Base-by-base conservation (phyloP, 345 rosid species). In the Eucalyptus brandiana region DNA sequence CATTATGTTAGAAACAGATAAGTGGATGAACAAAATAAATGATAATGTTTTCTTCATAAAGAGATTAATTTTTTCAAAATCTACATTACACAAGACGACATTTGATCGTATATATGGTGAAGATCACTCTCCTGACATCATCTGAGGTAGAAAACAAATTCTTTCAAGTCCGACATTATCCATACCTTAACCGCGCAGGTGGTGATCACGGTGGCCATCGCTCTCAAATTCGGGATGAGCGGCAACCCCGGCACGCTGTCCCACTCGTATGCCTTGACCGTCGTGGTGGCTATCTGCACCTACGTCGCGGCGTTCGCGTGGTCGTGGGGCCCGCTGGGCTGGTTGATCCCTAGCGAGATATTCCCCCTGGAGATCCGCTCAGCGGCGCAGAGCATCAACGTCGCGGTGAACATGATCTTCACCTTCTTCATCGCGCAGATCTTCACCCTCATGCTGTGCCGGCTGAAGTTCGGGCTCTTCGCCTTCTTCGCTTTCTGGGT, bases 271-370 rank as follows among this genome's bases (percentile, higher is more conserved):
- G 94, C 94, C 9, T 32, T 37, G 26, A 24, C 65, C 26, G 86
- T 95, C 37, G 96, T 94, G 72, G 87, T 67, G 5, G 60, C 88
- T 40, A 93, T 94, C 60, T 95, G 97, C 87, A 80, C 90, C 12
- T 95, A 92, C 54, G 93, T 94, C 37, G 92, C 94, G 2, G 97
- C 92, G 9, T 94, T 91, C 87, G 96, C 97, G 1, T 94, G 95
- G 95, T 95, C 97, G 18, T 95, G 97, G 97, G 97, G 97, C 17
- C 97, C 97, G 6, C 89, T 95, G 17, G 95, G 96, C 9, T 94
- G 96, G 96, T 28, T 95, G 37, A 95, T 95, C 32, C 97, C 96
- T 2, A 95, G 96, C 86, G 97, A 94, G 87, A 95, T 94, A 37
- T 93, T 94, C 87, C 96, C 96, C 44, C 83, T 95, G 47, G 97